Conservation (phyloP, 208 protist genomes). For the Blechomonas ayalai region DNA sequence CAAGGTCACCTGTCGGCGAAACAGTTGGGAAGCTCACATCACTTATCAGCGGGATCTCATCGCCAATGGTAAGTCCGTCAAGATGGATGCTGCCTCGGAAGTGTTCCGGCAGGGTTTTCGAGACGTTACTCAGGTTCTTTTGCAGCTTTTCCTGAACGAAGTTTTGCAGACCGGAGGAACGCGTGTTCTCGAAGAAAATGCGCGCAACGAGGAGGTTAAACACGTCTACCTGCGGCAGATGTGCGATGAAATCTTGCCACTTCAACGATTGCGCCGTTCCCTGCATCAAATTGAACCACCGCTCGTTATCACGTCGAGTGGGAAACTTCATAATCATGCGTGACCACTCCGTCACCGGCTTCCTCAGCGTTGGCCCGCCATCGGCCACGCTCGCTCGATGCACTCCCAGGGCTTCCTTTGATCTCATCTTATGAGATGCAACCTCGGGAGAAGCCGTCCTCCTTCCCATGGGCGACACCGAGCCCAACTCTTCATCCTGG, state of each 20-base stretch:
- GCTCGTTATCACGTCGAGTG: constrained; percentile 66
- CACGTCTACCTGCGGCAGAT: constrained; percentile 52
- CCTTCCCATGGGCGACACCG: no score
- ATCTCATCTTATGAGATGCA: no score
- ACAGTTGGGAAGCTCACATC: constrained; percentile 49
- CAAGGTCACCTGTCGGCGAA: constrained; percentile 45
- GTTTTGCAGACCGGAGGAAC: constrained; percentile 48
- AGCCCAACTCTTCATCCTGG: no score
- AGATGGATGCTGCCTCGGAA: constrained; percentile 64
- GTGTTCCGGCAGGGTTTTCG: constrained; percentile 43
- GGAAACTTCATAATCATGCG: constrained; percentile 71
- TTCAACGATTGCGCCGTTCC: constrained; percentile 44
- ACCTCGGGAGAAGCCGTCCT: no score
- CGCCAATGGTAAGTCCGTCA: constrained; percentile 53
- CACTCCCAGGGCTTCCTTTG: no score
- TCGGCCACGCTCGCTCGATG: no score
- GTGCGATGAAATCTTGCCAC: constrained; percentile 61
- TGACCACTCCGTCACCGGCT: constrained; percentile 33
- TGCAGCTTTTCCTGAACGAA: constrained; percentile 50
- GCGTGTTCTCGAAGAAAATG: constrained; percentile 81
- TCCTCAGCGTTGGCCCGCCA: no score
- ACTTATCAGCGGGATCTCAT: constrained; percentile 69
- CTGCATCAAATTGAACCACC: constrained; percentile 77
- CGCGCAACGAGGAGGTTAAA: constrained; percentile 74
- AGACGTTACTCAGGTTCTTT: constrained; percentile 58